phyloP scores from a whole-genome alignment of 2,329 filamentous ascomycete genomes.

The Fusarium miscanthi region DNA sequence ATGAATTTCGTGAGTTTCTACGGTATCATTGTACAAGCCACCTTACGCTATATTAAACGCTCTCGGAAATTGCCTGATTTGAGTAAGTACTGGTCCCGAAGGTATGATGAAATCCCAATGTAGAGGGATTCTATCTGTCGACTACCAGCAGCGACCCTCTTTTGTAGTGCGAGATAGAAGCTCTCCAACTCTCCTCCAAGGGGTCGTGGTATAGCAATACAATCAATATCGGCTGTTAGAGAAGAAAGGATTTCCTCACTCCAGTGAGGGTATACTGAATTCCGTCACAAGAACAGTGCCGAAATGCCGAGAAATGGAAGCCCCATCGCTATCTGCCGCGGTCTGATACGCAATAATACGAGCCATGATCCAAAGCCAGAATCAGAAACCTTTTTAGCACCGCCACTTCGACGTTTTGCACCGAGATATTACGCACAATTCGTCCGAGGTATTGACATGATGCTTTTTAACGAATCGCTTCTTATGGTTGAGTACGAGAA shows the following conservation, averaged over 20 bases:
- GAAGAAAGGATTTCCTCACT: not conserved
- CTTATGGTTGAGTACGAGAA: not conserved
- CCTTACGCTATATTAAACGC: too few relatives aligned
- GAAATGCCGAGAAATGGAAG: not conserved
- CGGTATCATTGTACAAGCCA: too few relatives aligned
- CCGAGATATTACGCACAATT: not conserved
- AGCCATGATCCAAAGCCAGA: not conserved
- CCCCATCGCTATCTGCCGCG: fast-evolving
- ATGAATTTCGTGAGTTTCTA: too few relatives aligned
- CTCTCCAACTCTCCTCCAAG: fast-evolving
- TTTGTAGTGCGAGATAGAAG: not conserved
- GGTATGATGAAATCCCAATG: fast-evolving
- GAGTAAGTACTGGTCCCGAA: fast-evolving
- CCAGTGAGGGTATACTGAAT: not conserved
- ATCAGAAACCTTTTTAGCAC: not conserved
- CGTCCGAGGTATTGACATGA: not conserved
- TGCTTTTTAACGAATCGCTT: not conserved
- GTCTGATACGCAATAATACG: not conserved
- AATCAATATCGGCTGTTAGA: fast-evolving
- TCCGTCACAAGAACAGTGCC: not conserved
- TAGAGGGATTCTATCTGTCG: not conserved
- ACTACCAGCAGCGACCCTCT: not conserved
- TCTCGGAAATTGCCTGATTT: too few relatives aligned
- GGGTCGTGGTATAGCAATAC: not conserved
- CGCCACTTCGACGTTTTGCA: not conserved